These are phyloP conservation scores for Curvularia lunata DNA, from an alignment of 2,329 filamentous ascomycete genomes.

Conservation along the genomic window DNA sequence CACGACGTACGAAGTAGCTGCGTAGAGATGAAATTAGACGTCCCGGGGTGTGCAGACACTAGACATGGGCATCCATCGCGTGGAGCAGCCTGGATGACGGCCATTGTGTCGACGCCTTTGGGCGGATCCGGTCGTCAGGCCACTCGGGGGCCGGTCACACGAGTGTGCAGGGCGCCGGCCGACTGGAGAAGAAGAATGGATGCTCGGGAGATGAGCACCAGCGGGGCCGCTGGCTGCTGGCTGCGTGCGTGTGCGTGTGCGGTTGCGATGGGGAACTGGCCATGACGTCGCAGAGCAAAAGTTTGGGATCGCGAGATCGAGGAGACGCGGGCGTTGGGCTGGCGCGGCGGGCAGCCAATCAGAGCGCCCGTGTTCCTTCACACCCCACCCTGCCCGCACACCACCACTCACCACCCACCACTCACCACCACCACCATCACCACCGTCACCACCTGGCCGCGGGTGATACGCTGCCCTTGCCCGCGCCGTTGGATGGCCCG, in stretches of 20 bases:
- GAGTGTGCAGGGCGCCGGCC: slow-evolving; percentile 7
- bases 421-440: slow-evolving; percentile 24
- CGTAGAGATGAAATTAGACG: slow-evolving; percentile 14
- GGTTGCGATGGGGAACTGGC: slow-evolving; percentile 2
- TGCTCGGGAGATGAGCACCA: background rate
- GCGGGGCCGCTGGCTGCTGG: slow-evolving; percentile 6
- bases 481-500: background rate
- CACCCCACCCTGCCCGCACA: slow-evolving; percentile 12
- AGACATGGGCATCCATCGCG: slow-evolving; percentile 15
- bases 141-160: slow-evolving; percentile 17
- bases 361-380: slow-evolving; percentile 12
- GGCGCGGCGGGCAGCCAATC: slow-evolving; percentile 15
- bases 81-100: background rate
- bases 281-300: slow-evolving; percentile 18
- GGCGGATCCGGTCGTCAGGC: slow-evolving; percentile 19
- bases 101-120: background rate
- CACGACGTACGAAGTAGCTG: slow-evolving; percentile 9
- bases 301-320: slow-evolving; percentile 27
- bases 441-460: slow-evolving; percentile 21
- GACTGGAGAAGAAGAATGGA: too few relatives aligned
- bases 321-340: slow-evolving; percentile 18
- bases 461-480: slow-evolving; percentile 19
- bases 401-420: slow-evolving; percentile 23
- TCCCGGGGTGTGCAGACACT: slow-evolving; percentile 28
- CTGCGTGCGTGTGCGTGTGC: background rate